Base-by-base conservation (phyloP, 2,329 filamentous ascomycete genomes). In the Pseudogymnoascus sp. region DNA sequence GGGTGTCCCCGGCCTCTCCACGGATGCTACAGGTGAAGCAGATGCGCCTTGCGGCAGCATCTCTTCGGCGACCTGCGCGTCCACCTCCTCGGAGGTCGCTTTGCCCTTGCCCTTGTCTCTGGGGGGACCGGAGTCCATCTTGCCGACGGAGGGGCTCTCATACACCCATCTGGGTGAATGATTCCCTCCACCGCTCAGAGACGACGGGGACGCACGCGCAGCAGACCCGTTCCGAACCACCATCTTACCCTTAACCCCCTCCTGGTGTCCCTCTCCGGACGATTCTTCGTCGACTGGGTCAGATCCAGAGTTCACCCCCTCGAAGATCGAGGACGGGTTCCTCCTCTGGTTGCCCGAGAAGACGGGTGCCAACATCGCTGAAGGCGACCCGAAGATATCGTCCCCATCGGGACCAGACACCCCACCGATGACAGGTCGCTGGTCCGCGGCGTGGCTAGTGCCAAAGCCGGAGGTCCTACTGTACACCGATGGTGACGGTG, bases 111-210 rank as follows among this genome's bases (percentile, higher is more conserved):
- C 47, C 47, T 57, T 57, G 47, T 57, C 47, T 57, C 47, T 57
- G 26, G 47, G 26, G 47, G 47, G 47, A 57, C 47, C 47, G 28
- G n/a, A 57, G 26, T 57, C 47, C 47, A 57, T 57, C 47, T 57
- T 57, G 47, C 47, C 47, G 47, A 19, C 11, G 26, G 47, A 33
- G 26, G 47, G 47, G 47, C 47, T 57, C 47, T 57, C 47, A 57
- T 57, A 57, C 8, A 57, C 47, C 47, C 47, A 57, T 19, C 26
- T 31, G 47, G 47, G 26, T 8, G 3, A n/a, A 57, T 33, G 47
- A 15, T 1, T 19, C 26, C 47, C 47, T 0, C 47, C 47, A 57
- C 19, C 47, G 47, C 47, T 33, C 47, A 33, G 47, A 57, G 47
- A 57, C 47, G 47, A 33, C 47, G 47, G 33, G 47, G 47, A 57